Conservation (phyloP, 768 basidiomycete species). For the Paxillus ammoniavirescens region DNA sequence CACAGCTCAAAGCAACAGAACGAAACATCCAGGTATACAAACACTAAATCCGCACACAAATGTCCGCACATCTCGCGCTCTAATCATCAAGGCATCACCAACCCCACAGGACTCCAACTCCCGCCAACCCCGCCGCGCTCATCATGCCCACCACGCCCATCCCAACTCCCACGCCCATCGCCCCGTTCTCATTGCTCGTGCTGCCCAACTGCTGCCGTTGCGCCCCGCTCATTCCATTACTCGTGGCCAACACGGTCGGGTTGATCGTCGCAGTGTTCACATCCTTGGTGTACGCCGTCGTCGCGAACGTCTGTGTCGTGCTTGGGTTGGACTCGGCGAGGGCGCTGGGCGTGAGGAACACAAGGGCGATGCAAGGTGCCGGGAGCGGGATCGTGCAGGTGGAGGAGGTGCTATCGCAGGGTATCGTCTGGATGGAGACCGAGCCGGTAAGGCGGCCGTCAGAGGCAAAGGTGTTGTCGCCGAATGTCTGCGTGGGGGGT, state of each 20-base stretch:
- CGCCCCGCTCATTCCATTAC: constrained; percentile 36
- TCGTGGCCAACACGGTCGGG: constrained; percentile 35
- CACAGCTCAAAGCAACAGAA: too few species aligned
- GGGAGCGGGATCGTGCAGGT: constrained; percentile 26
- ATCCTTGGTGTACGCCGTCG: constrained; percentile 32
- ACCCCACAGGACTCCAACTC: too few species aligned
- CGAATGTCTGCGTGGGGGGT: constrained; percentile 22
- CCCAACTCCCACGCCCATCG: neutral
- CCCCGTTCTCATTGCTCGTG: constrained; percentile 15
- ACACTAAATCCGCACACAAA: too few species aligned
- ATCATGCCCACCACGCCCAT: neutral
- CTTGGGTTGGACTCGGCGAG: constrained; percentile 6
- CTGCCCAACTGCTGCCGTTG: constrained; percentile 19
- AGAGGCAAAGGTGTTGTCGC: constrained; percentile 19
- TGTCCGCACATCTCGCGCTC: too few species aligned
- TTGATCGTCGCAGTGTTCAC: constrained; percentile 32
- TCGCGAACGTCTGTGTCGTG: constrained; percentile 26
- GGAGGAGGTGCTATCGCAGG: constrained; percentile 16
- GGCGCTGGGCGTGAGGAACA: constrained; percentile 18
- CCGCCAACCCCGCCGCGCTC: too few species aligned
- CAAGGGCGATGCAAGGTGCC: constrained; percentile 28
- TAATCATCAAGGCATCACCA: too few species aligned
- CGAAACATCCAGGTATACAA: too few species aligned
- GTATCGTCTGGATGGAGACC: constrained; percentile 15
- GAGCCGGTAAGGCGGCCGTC: constrained; percentile 25